Conservation (phyloP, 2,329 filamentous ascomycete genomes). For the Ceratocystis colombiana region DNA sequence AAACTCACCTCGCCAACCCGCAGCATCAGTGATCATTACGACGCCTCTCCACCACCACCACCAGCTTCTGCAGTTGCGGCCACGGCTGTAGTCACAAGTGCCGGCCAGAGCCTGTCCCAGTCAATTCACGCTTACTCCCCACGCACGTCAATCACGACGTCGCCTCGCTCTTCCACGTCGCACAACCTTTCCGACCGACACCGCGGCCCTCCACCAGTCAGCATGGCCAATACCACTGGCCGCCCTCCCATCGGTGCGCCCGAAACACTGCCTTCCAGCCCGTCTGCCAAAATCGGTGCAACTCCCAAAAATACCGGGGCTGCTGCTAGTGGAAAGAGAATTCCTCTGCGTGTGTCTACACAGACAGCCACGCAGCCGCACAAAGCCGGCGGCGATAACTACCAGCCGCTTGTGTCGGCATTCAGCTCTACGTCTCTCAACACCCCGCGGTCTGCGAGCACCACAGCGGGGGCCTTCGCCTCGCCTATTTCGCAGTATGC, state of each 20-base stretch:
- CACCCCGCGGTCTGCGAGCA: conserved; percentile 17
- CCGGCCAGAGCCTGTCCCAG: not conserved
- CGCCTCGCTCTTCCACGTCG: conserved; percentile 2
- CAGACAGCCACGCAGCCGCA: conserved; percentile 6
- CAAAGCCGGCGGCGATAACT: conserved; percentile 10
- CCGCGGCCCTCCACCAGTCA: conserved; percentile 6
- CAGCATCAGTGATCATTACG: not conserved
- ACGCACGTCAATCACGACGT: not conserved
- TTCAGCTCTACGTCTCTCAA: conserved; percentile 19
- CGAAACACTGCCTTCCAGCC: conserved; percentile 3
- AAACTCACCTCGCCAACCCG: conserved; percentile 23
- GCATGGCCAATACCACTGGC: conserved; percentile 10
- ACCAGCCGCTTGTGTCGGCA: conserved; percentile 17
- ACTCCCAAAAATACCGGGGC: not conserved
- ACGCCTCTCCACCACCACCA: not conserved
- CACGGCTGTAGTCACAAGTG: not conserved
- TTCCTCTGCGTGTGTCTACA: conserved; percentile 7
- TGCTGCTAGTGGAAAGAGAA: not conserved
- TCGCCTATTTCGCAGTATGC: conserved; percentile 8
- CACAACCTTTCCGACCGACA: not conserved
- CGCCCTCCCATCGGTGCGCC: not conserved
- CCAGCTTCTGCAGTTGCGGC: not conserved
- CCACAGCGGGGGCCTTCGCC: not conserved
- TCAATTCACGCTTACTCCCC: not conserved
- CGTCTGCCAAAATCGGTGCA: not conserved